These are phyloP conservation scores for Aspergillus vadensis DNA, from an alignment of 2,329 filamentous ascomycete genomes.

Conservation along the genomic window DNA sequence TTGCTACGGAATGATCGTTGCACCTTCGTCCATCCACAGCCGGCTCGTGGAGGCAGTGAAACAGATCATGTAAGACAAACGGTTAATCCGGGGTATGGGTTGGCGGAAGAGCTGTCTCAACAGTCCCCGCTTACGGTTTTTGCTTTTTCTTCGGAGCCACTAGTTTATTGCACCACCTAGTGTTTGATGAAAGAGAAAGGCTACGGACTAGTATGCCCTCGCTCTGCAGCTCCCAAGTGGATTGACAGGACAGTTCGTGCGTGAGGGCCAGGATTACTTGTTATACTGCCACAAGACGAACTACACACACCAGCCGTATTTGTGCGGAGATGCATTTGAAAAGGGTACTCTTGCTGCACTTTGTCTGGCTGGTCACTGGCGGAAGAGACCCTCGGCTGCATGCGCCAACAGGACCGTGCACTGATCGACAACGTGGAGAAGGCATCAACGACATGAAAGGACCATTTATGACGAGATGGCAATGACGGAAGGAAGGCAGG, in stretches of 20 bases:
- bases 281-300: background rate
- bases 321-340: background rate
- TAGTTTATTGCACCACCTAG: background rate
- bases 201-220: background rate
- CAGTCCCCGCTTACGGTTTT: background rate
- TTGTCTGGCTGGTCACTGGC: background rate
- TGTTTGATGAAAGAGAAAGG: background rate
- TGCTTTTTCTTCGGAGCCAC: background rate
- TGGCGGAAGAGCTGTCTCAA: background rate
- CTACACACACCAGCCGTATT: background rate
- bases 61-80: conserved; percentile 19
- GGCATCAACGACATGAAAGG: background rate
- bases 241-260: background rate
- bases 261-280: background rate
- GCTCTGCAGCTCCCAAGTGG: background rate
- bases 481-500: background rate
- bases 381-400: background rate
- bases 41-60: conserved; percentile 36
- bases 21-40: conserved; percentile 40
- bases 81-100: background rate
- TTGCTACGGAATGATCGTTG: conserved; percentile 47
- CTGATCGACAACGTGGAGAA: conserved; percentile 16
- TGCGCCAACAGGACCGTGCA: conserved; percentile 15
- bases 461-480: background rate
- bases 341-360: background rate